Conservation (phyloP, 2,329 filamentous ascomycete species). For the Microcyclospora tardicrescens region DNA sequence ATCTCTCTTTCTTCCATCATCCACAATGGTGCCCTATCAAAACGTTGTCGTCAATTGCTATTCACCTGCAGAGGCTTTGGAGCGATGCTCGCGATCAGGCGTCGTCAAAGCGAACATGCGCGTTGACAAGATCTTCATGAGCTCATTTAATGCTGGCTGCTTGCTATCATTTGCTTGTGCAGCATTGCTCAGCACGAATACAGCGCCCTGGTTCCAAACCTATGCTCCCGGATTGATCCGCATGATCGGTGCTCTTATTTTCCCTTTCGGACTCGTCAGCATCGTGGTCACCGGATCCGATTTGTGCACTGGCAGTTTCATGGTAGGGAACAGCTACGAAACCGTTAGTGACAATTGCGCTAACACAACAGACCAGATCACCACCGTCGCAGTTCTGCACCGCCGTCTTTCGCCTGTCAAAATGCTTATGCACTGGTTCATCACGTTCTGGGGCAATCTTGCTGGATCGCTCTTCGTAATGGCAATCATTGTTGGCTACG, state of each 20-base stretch:
- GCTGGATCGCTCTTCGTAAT: constrained; percentile 21
- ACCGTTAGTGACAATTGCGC: background rate
- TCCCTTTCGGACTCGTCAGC: constrained; percentile 22
- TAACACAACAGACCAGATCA: constrained; percentile 22
- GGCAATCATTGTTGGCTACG: constrained; percentile 18
- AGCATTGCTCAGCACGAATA: constrained; percentile 12
- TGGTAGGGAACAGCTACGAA: constrained; percentile 8
- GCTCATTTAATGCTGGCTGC: constrained; percentile 38
- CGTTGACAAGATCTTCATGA: constrained; percentile 40
- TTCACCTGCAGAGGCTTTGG: constrained; percentile 30
- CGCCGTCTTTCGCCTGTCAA: constrained; percentile 19
- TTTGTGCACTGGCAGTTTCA: constrained; percentile 21
- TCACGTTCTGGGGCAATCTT: constrained; percentile 23
- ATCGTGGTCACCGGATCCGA: constrained; percentile 24
- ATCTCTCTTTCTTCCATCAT: no score
- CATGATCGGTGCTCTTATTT: constrained; percentile 21
- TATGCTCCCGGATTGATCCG: constrained; percentile 22
- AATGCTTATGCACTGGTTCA: constrained; percentile 16
- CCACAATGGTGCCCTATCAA: no score
- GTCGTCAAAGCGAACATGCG: constrained; percentile 40
- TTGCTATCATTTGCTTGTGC: constrained; percentile 41
- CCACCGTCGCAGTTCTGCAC: constrained; percentile 32
- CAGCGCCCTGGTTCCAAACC: constrained; percentile 21
- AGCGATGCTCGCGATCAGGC: constrained; percentile 38
- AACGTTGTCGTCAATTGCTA: no score